phyloP scores from a whole-genome alignment of 768 basidiomycete species.

The Pisolithus marmoratus region DNA sequence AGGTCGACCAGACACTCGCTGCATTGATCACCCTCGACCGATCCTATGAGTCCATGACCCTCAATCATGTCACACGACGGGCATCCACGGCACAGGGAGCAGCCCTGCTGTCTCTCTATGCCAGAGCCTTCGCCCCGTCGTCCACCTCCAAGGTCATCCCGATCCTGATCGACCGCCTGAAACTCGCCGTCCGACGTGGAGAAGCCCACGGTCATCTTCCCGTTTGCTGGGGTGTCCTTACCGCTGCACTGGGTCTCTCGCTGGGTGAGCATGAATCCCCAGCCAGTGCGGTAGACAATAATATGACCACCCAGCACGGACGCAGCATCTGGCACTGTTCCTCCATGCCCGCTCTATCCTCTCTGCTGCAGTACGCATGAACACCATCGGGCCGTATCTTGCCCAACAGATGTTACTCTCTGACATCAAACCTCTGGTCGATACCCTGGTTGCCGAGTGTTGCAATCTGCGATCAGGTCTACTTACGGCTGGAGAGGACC shows the following conservation, averaged over 20 bases:
- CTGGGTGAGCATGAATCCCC: slow-evolving; percentile 43
- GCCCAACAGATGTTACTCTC: slow-evolving; percentile 85
- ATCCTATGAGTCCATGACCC: slow-evolving; percentile 77
- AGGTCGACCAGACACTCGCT: slow-evolving; percentile 28
- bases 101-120: slow-evolving; percentile 83
- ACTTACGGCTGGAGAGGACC: slow-evolving; percentile 16
- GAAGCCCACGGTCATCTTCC: slow-evolving; percentile 78
- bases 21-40: slow-evolving; percentile 57
- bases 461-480: slow-evolving; percentile 43
- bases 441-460: slow-evolving; percentile 42
- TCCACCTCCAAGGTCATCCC: slow-evolving; percentile 11
- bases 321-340: slow-evolving; percentile 87
- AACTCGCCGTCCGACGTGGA: slow-evolving; percentile 59
- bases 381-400: slow-evolving; percentile 87
- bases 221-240: slow-evolving; percentile 85
- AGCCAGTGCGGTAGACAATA: not conserved
- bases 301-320: slow-evolving; percentile 48
- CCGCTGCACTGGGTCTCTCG: slow-evolving; percentile 66
- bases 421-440: slow-evolving; percentile 61
- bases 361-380: slow-evolving; percentile 89
- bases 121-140: slow-evolving; percentile 71
- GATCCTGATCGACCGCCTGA: slow-evolving; percentile 60
- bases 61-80: slow-evolving; percentile 84
- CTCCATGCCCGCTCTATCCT: slow-evolving; percentile 86
- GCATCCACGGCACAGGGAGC: slow-evolving; percentile 91